Base-by-base conservation (phyloP, 2,329 filamentous ascomycete genomes). In the Fusarium coicis region DNA sequence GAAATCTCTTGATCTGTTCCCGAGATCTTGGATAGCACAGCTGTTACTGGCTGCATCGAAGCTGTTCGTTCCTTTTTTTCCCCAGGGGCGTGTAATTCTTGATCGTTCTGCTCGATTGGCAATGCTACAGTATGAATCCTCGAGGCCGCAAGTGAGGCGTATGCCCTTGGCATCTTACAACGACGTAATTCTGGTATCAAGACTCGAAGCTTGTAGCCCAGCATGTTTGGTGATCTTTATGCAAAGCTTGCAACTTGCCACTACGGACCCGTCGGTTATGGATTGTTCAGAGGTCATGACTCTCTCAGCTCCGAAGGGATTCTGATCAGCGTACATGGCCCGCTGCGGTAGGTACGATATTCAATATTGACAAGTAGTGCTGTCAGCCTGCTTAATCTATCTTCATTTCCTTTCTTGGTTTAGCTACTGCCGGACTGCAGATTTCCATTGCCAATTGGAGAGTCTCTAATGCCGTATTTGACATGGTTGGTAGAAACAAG, bases 21-120 rank as follows among this genome's bases (percentile, higher is more conserved):
- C 71, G 68, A 68, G 72, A 74, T 74, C 56, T 74, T 50, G 71
- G 71, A 43, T 39, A 72, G 30, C 53, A 56, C 28, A 36, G 37
- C 43, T 50, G 30, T 61, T 40, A 61, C 23, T 63, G 61, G 55
- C 42, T 59, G 36, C 43, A 52, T 62, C 26, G 21, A 39, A 36
- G 37, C 46, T 40, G 55, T 49, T 43, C 39, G 55, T 62, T 43
- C 32, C 43, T 44, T 14, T 44, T 34, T 30, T 9, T 14, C 15
- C 15, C 32, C 3, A 42, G 66, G 66, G 65, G 66, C 50, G 66
- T 69, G 36, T 21, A 15, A 30, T 43, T 28, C 18, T 30, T 57
- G 18, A 44, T 30, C 6, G 7, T 64, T 43, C 65, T 42, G 44
- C 9, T 54, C 46, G 18, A 19, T 36, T 32, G 12, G 34, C 32